These are phyloP conservation scores for Forsythia viridissima DNA, from an alignment of 257 asterid species.

Conservation along the genomic window DNA sequence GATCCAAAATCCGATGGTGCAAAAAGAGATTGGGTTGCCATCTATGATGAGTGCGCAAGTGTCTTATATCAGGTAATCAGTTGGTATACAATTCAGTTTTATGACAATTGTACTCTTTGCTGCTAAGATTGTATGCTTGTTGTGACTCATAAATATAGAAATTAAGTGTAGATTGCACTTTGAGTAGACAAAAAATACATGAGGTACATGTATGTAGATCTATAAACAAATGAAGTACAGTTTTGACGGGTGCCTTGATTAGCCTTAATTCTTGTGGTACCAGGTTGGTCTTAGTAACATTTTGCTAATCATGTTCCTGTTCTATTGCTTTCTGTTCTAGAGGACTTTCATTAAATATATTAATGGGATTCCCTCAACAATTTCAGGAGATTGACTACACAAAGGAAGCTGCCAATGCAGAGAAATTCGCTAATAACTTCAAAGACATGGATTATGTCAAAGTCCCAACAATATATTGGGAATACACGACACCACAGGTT, in stretches of 20 bases:
- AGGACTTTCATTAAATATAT: background rate
- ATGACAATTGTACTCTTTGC: background rate
- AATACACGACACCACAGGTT: slow-evolving; percentile 92
- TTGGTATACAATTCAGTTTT: background rate
- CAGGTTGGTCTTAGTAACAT: background rate
- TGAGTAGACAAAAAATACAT: background rate
- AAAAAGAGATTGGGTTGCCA: slow-evolving; percentile 98
- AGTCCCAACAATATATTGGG: slow-evolving; percentile 85
- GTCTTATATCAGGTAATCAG: slow-evolving; percentile 79
- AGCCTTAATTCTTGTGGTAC: background rate
- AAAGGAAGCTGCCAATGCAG: slow-evolving; percentile 86
- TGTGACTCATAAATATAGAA: background rate
- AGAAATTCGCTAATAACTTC: slow-evolving; percentile 72
- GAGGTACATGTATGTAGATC: background rate
- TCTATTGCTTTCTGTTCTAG: background rate
- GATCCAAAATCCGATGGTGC: slow-evolving; percentile 99
- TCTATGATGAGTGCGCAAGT: slow-evolving; percentile 93
- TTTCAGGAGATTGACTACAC: slow-evolving; percentile 88
- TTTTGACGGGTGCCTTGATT: background rate
- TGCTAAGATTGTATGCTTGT: background rate
- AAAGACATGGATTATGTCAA: slow-evolving; percentile 78
- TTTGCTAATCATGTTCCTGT: background rate
- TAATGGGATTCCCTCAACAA: slow-evolving; percentile 8
- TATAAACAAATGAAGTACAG: background rate
- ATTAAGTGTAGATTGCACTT: background rate